phyloP scores from a whole-genome alignment of 1,139 yeast species.

The Meyerozyma carpophila region DNA sequence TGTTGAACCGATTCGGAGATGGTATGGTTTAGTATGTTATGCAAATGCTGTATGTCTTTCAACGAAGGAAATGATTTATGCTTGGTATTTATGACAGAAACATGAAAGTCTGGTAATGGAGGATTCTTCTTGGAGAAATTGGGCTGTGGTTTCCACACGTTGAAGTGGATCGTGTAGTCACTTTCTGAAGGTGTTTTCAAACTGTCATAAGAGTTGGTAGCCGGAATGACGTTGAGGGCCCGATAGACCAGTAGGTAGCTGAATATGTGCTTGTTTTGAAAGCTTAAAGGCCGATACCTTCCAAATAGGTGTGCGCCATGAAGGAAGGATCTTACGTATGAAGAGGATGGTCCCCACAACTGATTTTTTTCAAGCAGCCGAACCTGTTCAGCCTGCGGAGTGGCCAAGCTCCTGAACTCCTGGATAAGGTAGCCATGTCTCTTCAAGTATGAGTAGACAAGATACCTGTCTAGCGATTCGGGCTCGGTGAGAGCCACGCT shows the following conservation, averaged over 20 bases:
- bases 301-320: background rate
- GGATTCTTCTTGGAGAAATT: constrained; percentile 64
- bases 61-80: constrained; percentile 49
- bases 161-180: constrained; percentile 32
- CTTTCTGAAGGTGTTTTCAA: constrained; percentile 4
- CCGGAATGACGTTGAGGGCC: constrained; percentile 31
- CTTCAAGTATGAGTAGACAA: constrained; percentile 70
- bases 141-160: constrained; percentile 84
- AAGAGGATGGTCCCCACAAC: background rate
- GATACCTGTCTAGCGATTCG: constrained; percentile 49
- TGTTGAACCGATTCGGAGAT: background rate
- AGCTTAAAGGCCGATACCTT: background rate
- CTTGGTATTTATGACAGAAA: constrained; percentile 55
- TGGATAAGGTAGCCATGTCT: constrained; percentile 65
- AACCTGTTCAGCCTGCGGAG: constrained; percentile 2
- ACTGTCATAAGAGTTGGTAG: constrained; percentile 16
- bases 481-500: constrained; percentile 35
- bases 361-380: background rate
- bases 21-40: constrained; percentile 4
- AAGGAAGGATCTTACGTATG: background rate
- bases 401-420: background rate
- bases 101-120: constrained; percentile 64
- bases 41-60: constrained; percentile 21
- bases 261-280: constrained; percentile 24
- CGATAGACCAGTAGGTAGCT: constrained; percentile 33